Conservation (phyloP, 495 filamentous ascomycete genomes). For the Aspergillus cavernicola region DNA sequence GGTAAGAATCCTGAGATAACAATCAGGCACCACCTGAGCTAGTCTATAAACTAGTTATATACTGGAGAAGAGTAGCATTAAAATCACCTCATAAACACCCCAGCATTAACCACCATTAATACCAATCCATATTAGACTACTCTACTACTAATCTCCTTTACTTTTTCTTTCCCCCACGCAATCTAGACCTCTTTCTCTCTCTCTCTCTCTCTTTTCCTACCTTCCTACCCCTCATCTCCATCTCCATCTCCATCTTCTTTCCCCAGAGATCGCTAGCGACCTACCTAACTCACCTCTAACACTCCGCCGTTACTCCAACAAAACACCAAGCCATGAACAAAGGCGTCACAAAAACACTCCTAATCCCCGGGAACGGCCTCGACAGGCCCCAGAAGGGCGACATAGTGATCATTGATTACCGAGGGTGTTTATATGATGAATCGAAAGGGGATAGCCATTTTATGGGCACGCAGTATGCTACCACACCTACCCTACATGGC, state of each 20-base stretch:
- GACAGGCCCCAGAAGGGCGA: neutral
- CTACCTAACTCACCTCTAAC: too few relatives aligned
- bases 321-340: neutral
- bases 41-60: too few relatives aligned
- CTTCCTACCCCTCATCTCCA: neutral
- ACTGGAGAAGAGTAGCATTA: too few relatives aligned
- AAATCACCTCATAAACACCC: neutral
- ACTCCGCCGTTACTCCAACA: neutral
- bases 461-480: constrained; percentile 1
- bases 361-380: neutral
- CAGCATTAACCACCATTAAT: neutral
- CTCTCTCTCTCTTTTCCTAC: neutral
- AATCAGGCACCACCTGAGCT: too few relatives aligned
- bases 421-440: neutral
- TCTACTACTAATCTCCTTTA: neutral
- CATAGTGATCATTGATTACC: neutral
- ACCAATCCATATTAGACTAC: neutral
- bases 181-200: neutral
- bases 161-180: too few relatives aligned
- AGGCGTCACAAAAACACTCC: constrained; percentile 1
- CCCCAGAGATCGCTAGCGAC: neutral
- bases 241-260: neutral
- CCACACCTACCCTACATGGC: too few relatives aligned
- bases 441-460: neutral
- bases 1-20: neutral